Base-by-base conservation (phyloP, 768 basidiomycete genomes). In the Tephrocybe sp. region DNA sequence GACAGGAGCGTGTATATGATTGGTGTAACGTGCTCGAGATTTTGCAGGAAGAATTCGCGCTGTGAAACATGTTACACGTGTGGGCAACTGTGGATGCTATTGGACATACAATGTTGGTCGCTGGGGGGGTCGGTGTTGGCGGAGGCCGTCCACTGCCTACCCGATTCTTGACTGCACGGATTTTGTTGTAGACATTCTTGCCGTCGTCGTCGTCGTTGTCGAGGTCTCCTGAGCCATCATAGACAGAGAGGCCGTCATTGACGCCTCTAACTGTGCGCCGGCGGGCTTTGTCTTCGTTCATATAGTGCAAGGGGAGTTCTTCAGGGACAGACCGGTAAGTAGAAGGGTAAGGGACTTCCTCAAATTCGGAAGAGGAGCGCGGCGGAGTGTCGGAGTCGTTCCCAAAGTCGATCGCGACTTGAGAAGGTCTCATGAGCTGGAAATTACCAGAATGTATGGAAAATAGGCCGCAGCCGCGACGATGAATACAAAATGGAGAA, bases 1-100 rank as follows among this genome's bases (percentile, higher is more conserved):
- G 93, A 86, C 37, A 98, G 82, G 26, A 96, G 80, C 34, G 95
- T 97, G 73, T 98, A 99, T 31, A 92, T 71, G 46, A 85, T 77
- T 6, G 93, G 87, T 0, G 86, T 78, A 54, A 93, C 65, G 64
- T 87, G 82, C 57, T 92, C 89, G 44, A 82, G 69, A 68, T 93
- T 91, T 75, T 92, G 89, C 46, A 80, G 67, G 42, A 91, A 61
- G 66, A 91, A 89, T 66, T 92, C 89, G 62, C 73, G 70, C 88
- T 92, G 60, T 11, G 31, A 38, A 34, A 18, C n/a, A n/a, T 18
- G 12, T 59, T 21, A 60, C 56, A 52, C 16, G 47, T 26, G 44
- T 43, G 42, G 58, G 34, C 59, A 58, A 54, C 61, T 60, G 16
- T 8, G 21, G 13, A 42, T 39, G 43, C 63, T 41, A 27, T 34